Base-by-base conservation (phyloP, 2,329 filamentous ascomycete genomes). In the Pyrenophora seminiperda region DNA sequence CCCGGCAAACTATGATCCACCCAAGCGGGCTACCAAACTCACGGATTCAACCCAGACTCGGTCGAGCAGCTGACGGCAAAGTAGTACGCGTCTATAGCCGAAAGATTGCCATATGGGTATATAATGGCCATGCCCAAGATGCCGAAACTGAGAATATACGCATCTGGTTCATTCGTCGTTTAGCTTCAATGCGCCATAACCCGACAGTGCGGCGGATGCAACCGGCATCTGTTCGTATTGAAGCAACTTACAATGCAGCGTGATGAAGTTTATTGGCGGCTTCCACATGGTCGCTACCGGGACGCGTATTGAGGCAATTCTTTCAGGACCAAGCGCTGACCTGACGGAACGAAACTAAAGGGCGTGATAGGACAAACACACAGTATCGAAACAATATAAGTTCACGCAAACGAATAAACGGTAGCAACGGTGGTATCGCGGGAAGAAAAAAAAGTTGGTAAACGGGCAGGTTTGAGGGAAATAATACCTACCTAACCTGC, bases 31-130 rank as follows among this genome's bases (percentile, higher is more conserved):
- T 14, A 7, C 5, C n/a, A n/a, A 17, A 30, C 75, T 27, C 58
- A 78, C 75, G 93, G 90, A 71, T 99, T 99, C 55, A 99, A 77
- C 0, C 94, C 94, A 54, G 91, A 95, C 74, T 99, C 94, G 0
- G 93, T 97, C 54, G 91, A 88, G 48, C 89, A 80, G 42, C 94
- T 92, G 45, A 84, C 86, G 13, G 88, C 83, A 64, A 97, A 90
- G 78, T 96, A 90, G 11, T 99, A 81, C 2, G 91, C 86, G 77
- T 99, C 92, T 61, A 94, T 89, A 66, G 96, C 99, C 1, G 73
- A 56, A 49, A 97, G 71, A 7, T 84, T 76, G 15, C 83, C 83
- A 3, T 77, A 78, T 13, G 81, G 83, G 62, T 84, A 97, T 9
- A 99, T 72, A 38, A 96, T 78, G 56, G 97, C 76, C 0, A 92